Evolutionary conservation across 371 early-diverging fungal genomes (phyloP).

Genomic region (Saksenaea oblongispora): DNA sequence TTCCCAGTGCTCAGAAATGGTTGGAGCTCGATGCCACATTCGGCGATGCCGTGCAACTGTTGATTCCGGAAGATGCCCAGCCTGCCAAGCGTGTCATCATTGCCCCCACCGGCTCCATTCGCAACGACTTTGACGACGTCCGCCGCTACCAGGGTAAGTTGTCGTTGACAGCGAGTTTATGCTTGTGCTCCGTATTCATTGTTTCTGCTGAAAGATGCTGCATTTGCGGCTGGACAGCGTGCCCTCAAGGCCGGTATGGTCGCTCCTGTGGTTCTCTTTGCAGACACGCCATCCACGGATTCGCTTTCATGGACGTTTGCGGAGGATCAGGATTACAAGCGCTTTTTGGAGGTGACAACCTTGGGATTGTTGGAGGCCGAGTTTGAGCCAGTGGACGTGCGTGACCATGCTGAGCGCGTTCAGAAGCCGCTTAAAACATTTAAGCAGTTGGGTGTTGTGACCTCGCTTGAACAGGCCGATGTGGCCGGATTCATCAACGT

Average conservation of each 20-base stretch:
- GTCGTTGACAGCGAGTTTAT: background rate
- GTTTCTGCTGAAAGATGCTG: conserved; percentile 45
- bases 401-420: conserved; percentile 60
- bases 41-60: conserved; percentile 39
- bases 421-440: conserved; percentile 49
- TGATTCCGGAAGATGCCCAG: conserved; percentile 33
- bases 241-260: conserved; percentile 67
- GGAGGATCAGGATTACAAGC: conserved; percentile 57
- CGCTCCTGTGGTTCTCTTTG: conserved; percentile 63
- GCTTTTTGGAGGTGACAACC: conserved; percentile 73
- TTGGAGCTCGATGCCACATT: conserved; percentile 39
- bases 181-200: background rate
- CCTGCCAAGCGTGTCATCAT: conserved; percentile 68
- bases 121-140: conserved; percentile 82
- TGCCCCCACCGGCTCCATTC: conserved; percentile 71
- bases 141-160: conserved; percentile 66
- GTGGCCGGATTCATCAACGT: conserved; percentile 29
- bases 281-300: conserved; percentile 41
- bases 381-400: conserved; percentile 82
- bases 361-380: conserved; percentile 72
- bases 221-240: conserved; percentile 64
- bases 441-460: conserved; percentile 52
- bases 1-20: conserved; percentile 28
- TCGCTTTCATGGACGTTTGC: conserved; percentile 31
- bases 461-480: conserved; percentile 29